phyloP scores from a whole-genome alignment of 805 yeast species.

The Ogataea sp. region DNA sequence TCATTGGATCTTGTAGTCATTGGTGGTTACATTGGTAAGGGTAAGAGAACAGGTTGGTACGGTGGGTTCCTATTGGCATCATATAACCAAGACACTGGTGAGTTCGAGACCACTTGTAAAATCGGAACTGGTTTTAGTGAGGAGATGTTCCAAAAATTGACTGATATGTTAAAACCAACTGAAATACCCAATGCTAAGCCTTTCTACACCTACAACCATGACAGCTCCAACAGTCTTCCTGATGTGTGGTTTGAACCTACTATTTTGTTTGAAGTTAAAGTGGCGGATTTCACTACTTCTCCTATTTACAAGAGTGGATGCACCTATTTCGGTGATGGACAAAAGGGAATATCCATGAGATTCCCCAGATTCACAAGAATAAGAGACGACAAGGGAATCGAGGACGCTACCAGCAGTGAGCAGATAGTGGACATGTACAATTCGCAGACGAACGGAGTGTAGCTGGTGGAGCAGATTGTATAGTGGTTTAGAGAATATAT shows the following conservation, averaged over 20 bases:
- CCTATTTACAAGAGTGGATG: slow-evolving; percentile 87
- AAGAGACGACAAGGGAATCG: slow-evolving; percentile 79
- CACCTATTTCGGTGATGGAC: slow-evolving; percentile 42
- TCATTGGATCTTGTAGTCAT: slow-evolving; percentile 87
- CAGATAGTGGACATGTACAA: slow-evolving; percentile 81
- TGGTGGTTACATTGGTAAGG: slow-evolving; percentile 91
- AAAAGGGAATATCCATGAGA: slow-evolving; percentile 74
- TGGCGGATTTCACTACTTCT: slow-evolving; percentile 84
- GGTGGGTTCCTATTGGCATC: slow-evolving; percentile 93
- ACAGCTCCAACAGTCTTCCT: slow-evolving; percentile 60
- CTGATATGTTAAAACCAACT: slow-evolving; percentile 56
- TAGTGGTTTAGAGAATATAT: too few relatives aligned
- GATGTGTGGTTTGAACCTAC: slow-evolving; percentile 95
- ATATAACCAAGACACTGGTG: slow-evolving; percentile 86
- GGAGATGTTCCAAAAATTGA: slow-evolving; percentile 57
- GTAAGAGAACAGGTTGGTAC: slow-evolving; percentile 90
- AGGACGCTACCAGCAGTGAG: slow-evolving; percentile 80
- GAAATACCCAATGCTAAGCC: slow-evolving; percentile 59
- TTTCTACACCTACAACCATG: slow-evolving; percentile 56
- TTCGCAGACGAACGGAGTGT: slow-evolving; percentile 44
- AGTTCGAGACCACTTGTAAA: slow-evolving; percentile 90
- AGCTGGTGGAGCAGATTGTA: too few relatives aligned
- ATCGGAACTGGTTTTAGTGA: slow-evolving; percentile 97
- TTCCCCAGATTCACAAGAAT: slow-evolving; percentile 81
- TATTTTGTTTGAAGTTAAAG: slow-evolving; percentile 74